These are phyloP conservation scores for Juglanconis oblonga DNA, from an alignment of 2,329 filamentous ascomycete species.

Conservation along the genomic window DNA sequence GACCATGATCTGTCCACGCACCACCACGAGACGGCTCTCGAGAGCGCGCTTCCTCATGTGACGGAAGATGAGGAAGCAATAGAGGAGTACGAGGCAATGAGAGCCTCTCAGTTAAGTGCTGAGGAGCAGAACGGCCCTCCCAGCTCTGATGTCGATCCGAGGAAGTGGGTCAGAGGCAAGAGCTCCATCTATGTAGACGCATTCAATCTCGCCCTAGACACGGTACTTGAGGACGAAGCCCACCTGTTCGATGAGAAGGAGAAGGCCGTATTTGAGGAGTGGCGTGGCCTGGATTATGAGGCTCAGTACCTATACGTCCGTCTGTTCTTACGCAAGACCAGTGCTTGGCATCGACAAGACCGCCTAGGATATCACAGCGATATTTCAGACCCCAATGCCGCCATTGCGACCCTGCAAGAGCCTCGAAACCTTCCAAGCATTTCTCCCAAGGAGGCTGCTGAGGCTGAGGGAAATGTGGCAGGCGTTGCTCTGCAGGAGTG, in stretches of 20 bases:
- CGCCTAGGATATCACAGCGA: slow-evolving; percentile 79
- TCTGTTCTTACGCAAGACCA: slow-evolving; percentile 87
- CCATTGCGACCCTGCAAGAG: slow-evolving; percentile 63
- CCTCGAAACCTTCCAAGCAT: slow-evolving; percentile 50
- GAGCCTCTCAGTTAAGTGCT: slow-evolving; percentile 47
- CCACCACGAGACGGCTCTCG: slow-evolving; percentile 58
- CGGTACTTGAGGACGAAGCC: slow-evolving; percentile 82
- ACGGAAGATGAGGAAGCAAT: slow-evolving; percentile 69
- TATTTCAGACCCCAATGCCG: slow-evolving; percentile 68
- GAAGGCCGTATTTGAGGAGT: slow-evolving; percentile 70
- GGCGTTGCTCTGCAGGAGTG: slow-evolving; percentile 39
- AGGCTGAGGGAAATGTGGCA: slow-evolving; percentile 21
- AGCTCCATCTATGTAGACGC: slow-evolving; percentile 97
- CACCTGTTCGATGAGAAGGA: slow-evolving; percentile 85
- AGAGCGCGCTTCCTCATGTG: slow-evolving; percentile 67
- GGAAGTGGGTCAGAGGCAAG: slow-evolving; percentile 69
- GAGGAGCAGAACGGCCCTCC: slow-evolving; percentile 45
- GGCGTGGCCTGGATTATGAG: slow-evolving; percentile 74
- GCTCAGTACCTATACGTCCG: slow-evolving; percentile 93
- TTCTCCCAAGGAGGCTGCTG: slow-evolving; percentile 14
- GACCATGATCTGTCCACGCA: slow-evolving; percentile 7
- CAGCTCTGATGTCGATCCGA: slow-evolving; percentile 36
- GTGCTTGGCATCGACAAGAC: slow-evolving; percentile 82
- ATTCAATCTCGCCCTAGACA: slow-evolving; percentile 88
- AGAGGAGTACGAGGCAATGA: slow-evolving; percentile 72